phyloP scores from a whole-genome alignment of 2,329 filamentous ascomycete genomes.

The Colletotrichum lini region DNA sequence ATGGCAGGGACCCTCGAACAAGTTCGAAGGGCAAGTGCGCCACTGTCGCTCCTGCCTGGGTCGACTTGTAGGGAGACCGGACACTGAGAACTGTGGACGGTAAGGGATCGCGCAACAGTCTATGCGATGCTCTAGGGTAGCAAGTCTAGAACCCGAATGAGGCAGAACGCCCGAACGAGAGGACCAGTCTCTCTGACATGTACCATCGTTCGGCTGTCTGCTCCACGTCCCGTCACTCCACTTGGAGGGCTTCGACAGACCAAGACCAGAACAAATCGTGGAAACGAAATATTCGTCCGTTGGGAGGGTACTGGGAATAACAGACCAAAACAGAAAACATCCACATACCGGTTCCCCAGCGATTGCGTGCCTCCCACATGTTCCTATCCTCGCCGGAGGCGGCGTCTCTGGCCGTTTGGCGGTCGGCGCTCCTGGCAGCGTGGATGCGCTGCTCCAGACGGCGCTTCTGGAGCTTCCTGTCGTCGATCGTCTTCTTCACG shows the following conservation, averaged over 20 bases:
- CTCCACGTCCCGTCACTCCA: background rate
- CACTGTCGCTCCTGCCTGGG: background rate
- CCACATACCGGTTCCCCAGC: conserved; percentile 30
- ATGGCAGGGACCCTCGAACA: background rate
- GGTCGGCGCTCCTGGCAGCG: conserved; percentile 10
- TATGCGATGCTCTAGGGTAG: background rate
- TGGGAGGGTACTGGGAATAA: background rate
- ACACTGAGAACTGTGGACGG: background rate
- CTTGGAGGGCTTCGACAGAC: background rate
- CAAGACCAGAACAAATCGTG: background rate
- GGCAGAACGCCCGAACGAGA: background rate
- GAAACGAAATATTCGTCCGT: background rate
- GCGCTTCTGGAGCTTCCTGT: conserved; percentile 27
- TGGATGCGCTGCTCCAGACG: conserved; percentile 28
- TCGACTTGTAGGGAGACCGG: background rate
- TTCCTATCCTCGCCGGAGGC: conserved; percentile 15
- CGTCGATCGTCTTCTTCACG: conserved; percentile 11
- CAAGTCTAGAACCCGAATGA: background rate
- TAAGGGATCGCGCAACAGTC: background rate
- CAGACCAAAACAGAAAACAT: background rate
- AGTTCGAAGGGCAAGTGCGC: background rate
- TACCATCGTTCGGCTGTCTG: background rate
- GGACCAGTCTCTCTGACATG: background rate
- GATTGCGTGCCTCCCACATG: conserved; percentile 3
- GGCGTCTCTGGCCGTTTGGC: conserved; percentile 17